phyloP scores from a whole-genome alignment of 1,284 basidiomycete species.

The Xanthoconium separans region DNA sequence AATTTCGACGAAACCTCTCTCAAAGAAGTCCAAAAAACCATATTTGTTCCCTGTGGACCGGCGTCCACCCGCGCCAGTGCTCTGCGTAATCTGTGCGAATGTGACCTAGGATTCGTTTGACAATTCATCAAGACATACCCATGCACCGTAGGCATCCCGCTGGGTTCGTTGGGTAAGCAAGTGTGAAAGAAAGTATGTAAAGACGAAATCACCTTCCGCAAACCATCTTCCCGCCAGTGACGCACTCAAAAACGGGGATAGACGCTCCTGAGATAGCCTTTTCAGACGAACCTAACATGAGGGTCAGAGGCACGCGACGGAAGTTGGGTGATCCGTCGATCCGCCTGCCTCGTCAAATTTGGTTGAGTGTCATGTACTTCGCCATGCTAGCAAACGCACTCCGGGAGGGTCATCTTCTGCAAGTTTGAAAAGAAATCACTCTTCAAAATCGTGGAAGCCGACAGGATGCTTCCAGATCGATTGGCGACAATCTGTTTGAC shows the following conservation, averaged over 20 bases:
- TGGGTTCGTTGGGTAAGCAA: conserved; percentile 27
- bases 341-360: conserved; percentile 49
- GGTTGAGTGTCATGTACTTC: conserved; percentile 1
- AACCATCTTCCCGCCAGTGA: conserved; percentile 61
- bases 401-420: conserved; percentile 93
- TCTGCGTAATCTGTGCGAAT: conserved; percentile 64
- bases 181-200: not conserved
- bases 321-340: conserved; percentile 95
- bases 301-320: conserved; percentile 70
- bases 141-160: conserved; percentile 88
- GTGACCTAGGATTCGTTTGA: not conserved
- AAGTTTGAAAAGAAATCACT: conserved; percentile 95
- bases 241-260: conserved; percentile 35
- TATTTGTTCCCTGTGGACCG: conserved; percentile 67
- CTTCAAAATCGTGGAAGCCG: conserved; percentile 93
- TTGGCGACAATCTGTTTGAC: conserved; percentile 83
- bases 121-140: conserved; percentile 50
- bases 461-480: conserved; percentile 85
- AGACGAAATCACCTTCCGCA: conserved; percentile 70
- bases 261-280: conserved; percentile 33
- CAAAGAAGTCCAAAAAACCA: conserved; percentile 88
- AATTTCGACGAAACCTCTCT: conserved; percentile 62
- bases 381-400: conserved; percentile 50
- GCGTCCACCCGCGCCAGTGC: conserved; percentile 84
- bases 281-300: conserved; percentile 42